phyloP scores from a whole-genome alignment of 2,329 filamentous ascomycete species.

The Fusarium citri region DNA sequence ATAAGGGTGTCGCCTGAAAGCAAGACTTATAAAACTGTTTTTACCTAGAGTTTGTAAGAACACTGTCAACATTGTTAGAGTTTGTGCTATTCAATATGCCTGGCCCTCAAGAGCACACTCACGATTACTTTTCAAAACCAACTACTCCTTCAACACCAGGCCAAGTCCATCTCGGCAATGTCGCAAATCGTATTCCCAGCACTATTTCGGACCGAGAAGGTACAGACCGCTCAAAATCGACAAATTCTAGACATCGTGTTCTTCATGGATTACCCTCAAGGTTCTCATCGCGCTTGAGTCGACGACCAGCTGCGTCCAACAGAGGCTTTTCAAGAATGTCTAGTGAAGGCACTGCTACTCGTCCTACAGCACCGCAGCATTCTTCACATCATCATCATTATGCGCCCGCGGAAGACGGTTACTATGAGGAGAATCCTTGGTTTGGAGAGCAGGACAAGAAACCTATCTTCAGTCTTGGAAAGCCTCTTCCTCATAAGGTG shows the following conservation, averaged over 20 bases:
- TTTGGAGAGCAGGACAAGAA: slow-evolving; percentile 30
- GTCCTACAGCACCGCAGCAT: background rate
- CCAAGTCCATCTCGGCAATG: slow-evolving; percentile 19
- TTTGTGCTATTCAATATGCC: background rate
- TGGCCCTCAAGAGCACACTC: slow-evolving; percentile 1
- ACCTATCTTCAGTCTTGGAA: slow-evolving; percentile 37
- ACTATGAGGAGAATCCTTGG: slow-evolving; percentile 37
- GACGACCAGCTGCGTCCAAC: background rate
- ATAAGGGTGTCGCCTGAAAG: background rate
- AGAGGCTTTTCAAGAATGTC: background rate
- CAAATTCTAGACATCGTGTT: background rate
- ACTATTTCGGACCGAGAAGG: slow-evolving; percentile 20
- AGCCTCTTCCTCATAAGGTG: slow-evolving; percentile 34
- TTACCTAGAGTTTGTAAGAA: fast-evolving
- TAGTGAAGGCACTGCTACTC: background rate
- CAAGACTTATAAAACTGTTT: slow-evolving; percentile 3
- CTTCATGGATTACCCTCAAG: slow-evolving; percentile 4
- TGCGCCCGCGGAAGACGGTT: slow-evolving; percentile 33
- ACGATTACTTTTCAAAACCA: slow-evolving; percentile 26
- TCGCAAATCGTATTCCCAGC: slow-evolving; percentile 23
- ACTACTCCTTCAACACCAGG: slow-evolving; percentile 17
- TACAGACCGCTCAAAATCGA: background rate
- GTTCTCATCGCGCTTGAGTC: slow-evolving; percentile 16
- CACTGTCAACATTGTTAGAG: background rate
- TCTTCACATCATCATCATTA: slow-evolving; percentile 2